These are phyloP conservation scores for Themeda triandra DNA, from an alignment of 176 grass and related monocot genomes.

Conservation along the genomic window DNA sequence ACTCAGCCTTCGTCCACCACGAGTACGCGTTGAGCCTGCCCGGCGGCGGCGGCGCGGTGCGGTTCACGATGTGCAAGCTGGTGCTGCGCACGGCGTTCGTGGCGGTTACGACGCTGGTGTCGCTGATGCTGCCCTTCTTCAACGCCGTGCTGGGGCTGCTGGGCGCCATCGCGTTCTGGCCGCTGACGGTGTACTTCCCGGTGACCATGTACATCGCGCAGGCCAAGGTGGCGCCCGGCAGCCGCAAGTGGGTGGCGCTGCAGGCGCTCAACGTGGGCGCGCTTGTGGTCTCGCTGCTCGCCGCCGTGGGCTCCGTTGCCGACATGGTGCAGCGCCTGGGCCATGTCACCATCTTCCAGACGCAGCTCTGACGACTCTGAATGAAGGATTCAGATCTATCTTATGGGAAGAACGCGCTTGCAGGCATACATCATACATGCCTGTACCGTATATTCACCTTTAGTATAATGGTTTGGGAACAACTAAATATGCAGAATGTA, in stretches of 20 bases:
- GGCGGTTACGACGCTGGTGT: conserved; percentile 56
- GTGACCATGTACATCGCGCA: conserved; percentile 82
- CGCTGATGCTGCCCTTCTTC: conserved; percentile 89
- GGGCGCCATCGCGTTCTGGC: conserved; percentile 78
- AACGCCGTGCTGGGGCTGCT: conserved; percentile 83
- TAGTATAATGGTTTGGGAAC: not conserved
- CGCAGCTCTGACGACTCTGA: conserved; percentile 46
- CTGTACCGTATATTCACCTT: not conserved
- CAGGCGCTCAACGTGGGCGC: conserved; percentile 67
- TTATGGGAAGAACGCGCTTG: not conserved
- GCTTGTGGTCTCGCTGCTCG: conserved; percentile 67
- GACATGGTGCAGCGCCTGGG: conserved; percentile 68
- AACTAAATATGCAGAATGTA: not conserved
- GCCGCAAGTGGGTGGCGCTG: conserved; percentile 61
- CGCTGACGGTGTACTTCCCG: conserved; percentile 84
- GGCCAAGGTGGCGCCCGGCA: conserved; percentile 54
- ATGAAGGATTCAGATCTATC: not conserved
- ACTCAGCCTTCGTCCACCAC: conserved; percentile 54
- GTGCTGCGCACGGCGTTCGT: conserved; percentile 74
- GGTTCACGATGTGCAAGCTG: conserved; percentile 70
- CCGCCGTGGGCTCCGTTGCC: conserved; percentile 66
- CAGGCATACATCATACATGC: not conserved
- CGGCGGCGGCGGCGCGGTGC: conserved; percentile 39
- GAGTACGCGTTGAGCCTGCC: conserved; percentile 58
- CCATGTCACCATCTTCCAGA: conserved; percentile 77